A percentile compares a stretch with the other conserved stretches of the same genome.
phyloP scores from a whole-genome alignment of 2,329 filamentous ascomycete genomes.

The Escovopsis sp. region DNA sequence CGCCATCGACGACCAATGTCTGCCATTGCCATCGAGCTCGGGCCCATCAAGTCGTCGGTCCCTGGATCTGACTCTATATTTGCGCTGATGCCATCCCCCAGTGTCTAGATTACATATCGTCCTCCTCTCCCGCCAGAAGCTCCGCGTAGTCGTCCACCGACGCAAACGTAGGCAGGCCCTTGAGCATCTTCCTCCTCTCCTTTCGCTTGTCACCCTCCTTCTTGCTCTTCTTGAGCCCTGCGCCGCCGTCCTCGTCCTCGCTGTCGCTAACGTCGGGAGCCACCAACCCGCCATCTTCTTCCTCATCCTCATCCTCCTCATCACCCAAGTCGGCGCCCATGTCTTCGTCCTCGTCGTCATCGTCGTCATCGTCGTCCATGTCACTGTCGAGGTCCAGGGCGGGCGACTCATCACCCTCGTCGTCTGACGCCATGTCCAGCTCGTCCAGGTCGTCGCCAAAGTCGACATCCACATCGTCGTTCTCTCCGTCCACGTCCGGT shows the following conservation, averaged over 20 bases:
- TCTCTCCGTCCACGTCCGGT: conserved; percentile 45
- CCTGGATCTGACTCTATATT: too few relatives aligned
- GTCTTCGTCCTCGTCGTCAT: conserved; percentile 11
- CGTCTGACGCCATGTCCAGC: conserved; percentile 34
- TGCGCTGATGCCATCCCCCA: too few relatives aligned
- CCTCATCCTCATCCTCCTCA: conserved; percentile 1
- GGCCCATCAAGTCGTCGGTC: too few relatives aligned
- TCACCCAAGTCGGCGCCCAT: background rate
- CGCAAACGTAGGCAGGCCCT: conserved; percentile 82
- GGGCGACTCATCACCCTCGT: conserved; percentile 24
- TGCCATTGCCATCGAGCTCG: too few relatives aligned
- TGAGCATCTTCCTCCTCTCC: conserved; percentile 68
- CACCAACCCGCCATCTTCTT: conserved; percentile 18
- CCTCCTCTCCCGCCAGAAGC: conserved; percentile 58
- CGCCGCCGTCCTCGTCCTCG: conserved; percentile 35
- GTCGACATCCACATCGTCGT: conserved; percentile 33
- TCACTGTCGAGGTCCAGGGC: conserved; percentile 27
- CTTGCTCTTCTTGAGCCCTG: too few relatives aligned
- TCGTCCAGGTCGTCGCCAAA: conserved; percentile 36
- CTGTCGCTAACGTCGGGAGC: conserved; percentile 33
- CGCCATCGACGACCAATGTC: too few relatives aligned
- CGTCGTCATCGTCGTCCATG: conserved; percentile 29
- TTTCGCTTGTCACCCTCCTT: conserved; percentile 20
- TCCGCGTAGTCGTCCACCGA: conserved; percentile 88
- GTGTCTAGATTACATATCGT: conserved; percentile 12